phyloP scores from a whole-genome alignment of 1,139 yeast species.

The Kodamaea anthophila region DNA sequence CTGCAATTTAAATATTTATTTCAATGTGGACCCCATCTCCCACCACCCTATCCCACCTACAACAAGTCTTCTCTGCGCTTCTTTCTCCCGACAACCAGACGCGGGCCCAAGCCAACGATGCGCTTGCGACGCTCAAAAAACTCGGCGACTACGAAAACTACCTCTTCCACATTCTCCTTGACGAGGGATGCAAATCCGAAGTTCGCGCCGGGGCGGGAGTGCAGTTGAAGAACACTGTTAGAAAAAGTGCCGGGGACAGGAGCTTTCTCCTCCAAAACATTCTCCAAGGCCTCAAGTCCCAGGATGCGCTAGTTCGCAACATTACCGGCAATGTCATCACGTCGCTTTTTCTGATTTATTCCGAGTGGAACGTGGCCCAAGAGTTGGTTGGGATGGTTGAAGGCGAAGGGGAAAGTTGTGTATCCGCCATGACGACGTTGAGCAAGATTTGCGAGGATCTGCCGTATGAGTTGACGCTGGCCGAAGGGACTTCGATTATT shows the following conservation, averaged over 20 bases:
- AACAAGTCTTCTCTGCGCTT: conserved; percentile 58
- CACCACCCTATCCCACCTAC: conserved; percentile 55
- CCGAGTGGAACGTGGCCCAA: conserved; percentile 18
- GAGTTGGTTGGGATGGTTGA: not conserved
- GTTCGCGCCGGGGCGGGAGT: conserved; percentile 88
- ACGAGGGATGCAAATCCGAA: conserved; percentile 40
- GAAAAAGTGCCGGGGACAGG: conserved; percentile 32
- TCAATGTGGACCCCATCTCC: conserved; percentile 60
- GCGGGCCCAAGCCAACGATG: conserved; percentile 58
- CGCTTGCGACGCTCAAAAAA: conserved; percentile 58
- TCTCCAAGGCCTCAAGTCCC: conserved; percentile 60
- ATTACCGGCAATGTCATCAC: conserved; percentile 91
- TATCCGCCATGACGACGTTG: conserved; percentile 73
- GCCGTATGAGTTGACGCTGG: conserved; percentile 31
- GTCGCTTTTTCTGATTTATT: conserved; percentile 69
- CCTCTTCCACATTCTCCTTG: conserved; percentile 59
- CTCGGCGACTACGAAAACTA: conserved; percentile 80
- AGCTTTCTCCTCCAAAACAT: conserved; percentile 57
- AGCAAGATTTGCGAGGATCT: conserved; percentile 87
- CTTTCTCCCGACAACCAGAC: conserved; percentile 51
- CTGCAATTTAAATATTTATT: too few relatives aligned
- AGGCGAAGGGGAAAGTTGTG: conserved; percentile 27
- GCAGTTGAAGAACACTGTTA: conserved; percentile 67
- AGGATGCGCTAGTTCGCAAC: conserved; percentile 62
- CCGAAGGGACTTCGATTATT: conserved; percentile 50